These are phyloP conservation scores for Amanita molliuscula DNA, from an alignment of 768 basidiomycete species.

Conservation along the genomic window DNA sequence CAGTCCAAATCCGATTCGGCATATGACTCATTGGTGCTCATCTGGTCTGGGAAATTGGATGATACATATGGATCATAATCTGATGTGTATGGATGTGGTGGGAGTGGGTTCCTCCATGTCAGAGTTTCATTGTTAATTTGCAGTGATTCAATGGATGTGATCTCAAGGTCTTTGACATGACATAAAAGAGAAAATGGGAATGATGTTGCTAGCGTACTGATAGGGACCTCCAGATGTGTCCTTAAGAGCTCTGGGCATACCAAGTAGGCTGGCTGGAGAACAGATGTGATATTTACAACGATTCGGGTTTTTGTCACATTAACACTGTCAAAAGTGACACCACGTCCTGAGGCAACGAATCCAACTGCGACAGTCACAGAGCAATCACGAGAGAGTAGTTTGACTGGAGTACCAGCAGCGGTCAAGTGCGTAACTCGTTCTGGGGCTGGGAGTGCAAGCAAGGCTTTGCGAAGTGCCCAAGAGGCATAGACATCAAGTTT, in stretches of 20 bases:
- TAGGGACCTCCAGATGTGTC: background rate
- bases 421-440: background rate
- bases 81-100: background rate
- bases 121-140: background rate
- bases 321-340: background rate
- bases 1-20: background rate
- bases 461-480: conserved; percentile 7
- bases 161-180: conserved; percentile 4
- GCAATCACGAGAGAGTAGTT: conserved; percentile 7
- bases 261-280: conserved; percentile 4
- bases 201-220: background rate
- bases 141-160: background rate
- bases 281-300: conserved; percentile 5
- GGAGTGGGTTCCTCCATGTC: background rate
- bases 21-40: background rate
- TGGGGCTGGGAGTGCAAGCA: conserved; percentile 5
- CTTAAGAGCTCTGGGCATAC: conserved; percentile 4
- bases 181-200: conserved; percentile 5
- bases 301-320: conserved; percentile 2
- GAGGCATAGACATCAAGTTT: conserved; percentile 13
- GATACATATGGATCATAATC: background rate
- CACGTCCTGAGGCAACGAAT: conserved; percentile 7
- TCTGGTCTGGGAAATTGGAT: background rate
- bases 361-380: conserved; percentile 4
- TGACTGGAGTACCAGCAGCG: conserved; percentile 3